Conservation (phyloP, 768 basidiomycete genomes). For the Cystofilobasidium capitatum region DNA sequence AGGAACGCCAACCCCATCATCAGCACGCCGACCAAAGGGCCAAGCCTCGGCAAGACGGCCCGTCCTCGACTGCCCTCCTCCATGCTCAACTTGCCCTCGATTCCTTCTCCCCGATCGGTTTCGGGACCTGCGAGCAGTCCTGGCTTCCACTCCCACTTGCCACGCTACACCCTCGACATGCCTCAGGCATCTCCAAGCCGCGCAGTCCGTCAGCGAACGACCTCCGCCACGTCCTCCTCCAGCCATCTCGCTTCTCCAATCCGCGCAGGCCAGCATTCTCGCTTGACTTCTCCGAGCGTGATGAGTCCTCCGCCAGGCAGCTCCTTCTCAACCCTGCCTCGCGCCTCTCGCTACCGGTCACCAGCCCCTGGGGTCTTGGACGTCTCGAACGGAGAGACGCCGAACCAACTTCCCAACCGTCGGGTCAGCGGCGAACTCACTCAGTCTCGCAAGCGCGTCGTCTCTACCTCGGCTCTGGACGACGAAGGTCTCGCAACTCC, state of each 20-base stretch:
- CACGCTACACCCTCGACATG: neutral
- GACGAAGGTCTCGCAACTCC: neutral
- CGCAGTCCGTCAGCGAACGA: neutral
- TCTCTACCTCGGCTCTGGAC: neutral
- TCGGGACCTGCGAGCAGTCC: neutral
- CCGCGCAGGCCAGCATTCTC: neutral
- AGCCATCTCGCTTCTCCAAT: neutral
- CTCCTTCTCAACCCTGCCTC: neutral
- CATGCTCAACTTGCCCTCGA: neutral
- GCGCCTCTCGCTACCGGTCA: neutral
- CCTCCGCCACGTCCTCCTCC: neutral
- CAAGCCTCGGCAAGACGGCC: neutral
- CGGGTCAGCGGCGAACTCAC: neutral
- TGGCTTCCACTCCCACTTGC: neutral
- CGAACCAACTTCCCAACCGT: neutral
- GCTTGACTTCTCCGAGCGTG: neutral
- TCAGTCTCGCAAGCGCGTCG: neutral
- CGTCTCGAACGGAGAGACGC: neutral
- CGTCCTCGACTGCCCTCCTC: constrained; percentile 7
- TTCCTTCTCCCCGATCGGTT: neutral
- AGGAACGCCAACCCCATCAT: too few species aligned
- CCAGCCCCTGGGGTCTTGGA: neutral
- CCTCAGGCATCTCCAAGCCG: neutral
- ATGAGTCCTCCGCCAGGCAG: neutral
- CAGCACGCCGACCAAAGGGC: neutral